Evolutionary conservation across 495 filamentous ascomycete species (phyloP).

Genomic region (Penicillium canariense): DNA sequence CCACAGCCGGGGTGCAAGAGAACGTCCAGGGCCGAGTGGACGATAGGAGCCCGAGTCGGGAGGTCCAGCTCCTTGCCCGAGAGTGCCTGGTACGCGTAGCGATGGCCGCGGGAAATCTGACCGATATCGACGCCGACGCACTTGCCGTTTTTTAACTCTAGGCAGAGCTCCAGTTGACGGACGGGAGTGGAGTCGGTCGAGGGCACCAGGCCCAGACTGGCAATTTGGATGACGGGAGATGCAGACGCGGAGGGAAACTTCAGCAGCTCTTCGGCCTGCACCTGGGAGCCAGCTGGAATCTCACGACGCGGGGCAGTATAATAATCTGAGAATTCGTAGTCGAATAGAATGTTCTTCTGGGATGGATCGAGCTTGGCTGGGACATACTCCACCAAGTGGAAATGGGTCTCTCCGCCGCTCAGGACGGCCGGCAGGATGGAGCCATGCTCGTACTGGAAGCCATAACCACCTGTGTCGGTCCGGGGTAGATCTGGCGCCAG

Average conservation of each 20-base stretch:
- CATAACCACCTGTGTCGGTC: constrained; percentile 20
- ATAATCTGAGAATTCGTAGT: constrained; percentile 29
- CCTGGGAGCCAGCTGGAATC: constrained; percentile 14
- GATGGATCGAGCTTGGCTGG: constrained; percentile 18
- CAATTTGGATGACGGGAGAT: not conserved
- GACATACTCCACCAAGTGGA: constrained; percentile 30
- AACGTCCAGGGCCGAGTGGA: no score
- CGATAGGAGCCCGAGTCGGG: no score
- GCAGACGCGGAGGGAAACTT: not conserved
- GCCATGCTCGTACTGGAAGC: constrained; percentile 33
- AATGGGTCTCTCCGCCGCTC: constrained; percentile 5
- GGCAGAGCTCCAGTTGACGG: constrained; percentile 17
- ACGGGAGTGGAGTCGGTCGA: not conserved
- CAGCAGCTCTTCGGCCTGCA: not conserved
- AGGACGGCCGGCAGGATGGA: constrained; percentile 29
- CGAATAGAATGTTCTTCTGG: constrained; percentile 21
- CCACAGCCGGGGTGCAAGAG: constrained; percentile 9
- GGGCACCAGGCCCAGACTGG: not conserved
- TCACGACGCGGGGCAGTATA: constrained; percentile 25
- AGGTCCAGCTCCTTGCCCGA: no score
- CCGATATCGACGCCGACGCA: constrained; percentile 27
- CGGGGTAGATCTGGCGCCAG: constrained; percentile 17
- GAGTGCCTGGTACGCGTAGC: constrained; percentile 25
- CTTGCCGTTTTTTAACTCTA: constrained; percentile 16
- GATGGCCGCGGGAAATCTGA: constrained; percentile 31